These are phyloP conservation scores for Stenogyne calaminthoides DNA, from an alignment of 305 asterid species.

Conservation along the genomic window DNA sequence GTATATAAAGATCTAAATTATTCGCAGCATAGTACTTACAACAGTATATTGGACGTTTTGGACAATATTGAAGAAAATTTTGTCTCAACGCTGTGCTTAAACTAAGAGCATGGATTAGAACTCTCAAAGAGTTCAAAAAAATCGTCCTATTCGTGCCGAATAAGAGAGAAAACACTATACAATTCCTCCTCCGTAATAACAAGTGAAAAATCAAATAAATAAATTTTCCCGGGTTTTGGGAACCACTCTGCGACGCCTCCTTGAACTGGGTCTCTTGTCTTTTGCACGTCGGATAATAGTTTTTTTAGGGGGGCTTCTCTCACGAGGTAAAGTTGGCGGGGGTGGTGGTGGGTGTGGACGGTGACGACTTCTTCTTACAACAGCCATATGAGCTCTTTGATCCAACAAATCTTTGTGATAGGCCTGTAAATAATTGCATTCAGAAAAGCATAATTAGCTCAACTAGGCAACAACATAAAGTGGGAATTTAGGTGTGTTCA, in stretches of 20 bases:
- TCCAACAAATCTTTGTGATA: conserved; percentile 84
- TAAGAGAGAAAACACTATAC: conserved; percentile 37
- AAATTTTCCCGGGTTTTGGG: conserved; percentile 45
- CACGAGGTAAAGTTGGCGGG: conserved; percentile 35
- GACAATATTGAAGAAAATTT: conserved; percentile 30
- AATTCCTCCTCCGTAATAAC: conserved; percentile 31
- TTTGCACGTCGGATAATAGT: conserved; percentile 44
- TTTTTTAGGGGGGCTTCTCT: conserved; percentile 39
- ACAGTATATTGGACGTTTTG: conserved; percentile 35
- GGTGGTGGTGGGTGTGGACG: conserved; percentile 14
- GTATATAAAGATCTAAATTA: conserved; percentile 31
- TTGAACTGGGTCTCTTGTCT: conserved; percentile 59
- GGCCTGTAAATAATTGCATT: conserved; percentile 50
- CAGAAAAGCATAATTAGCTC: conserved; percentile 14
- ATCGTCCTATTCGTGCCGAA: conserved; percentile 30
- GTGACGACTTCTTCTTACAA: conserved; percentile 26
- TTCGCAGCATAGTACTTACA: conserved; percentile 40
- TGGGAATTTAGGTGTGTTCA: neutral
- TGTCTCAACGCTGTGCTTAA: conserved; percentile 25
- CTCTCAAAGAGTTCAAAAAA: conserved; percentile 19
- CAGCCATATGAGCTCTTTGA: conserved; percentile 56
- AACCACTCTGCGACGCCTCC: conserved; percentile 57
- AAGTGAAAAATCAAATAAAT: conserved; percentile 42
- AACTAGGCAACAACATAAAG: neutral
- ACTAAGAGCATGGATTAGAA: conserved; percentile 27